Evolutionary conservation across 345 rosid genomes (phyloP).

Genomic region (Arabis hirsuta): DNA sequence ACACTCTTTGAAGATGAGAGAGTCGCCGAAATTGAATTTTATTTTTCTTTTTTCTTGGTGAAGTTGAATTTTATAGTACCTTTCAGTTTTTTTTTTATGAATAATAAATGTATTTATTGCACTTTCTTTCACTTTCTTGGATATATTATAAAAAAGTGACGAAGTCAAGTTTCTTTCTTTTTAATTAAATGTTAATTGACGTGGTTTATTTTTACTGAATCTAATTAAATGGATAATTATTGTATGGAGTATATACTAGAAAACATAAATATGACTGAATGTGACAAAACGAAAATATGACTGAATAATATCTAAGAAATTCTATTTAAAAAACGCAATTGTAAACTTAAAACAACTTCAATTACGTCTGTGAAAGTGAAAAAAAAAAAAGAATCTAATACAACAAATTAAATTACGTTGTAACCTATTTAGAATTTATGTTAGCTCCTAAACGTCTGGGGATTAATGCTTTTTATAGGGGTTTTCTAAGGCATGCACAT

Average conservation of each 20-base stretch:
- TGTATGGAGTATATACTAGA: no score
- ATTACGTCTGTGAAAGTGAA: no score
- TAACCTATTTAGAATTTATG: neutral
- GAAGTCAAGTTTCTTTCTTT: neutral
- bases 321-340: no score
- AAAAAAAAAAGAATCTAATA: neutral
- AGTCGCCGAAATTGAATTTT: constrained; percentile 35
- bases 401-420: neutral
- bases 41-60: neutral
- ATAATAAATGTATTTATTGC: neutral
- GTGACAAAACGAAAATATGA: no score
- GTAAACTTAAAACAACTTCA: no score
- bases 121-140: constrained; percentile 1
- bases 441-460: neutral
- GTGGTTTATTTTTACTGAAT: neutral
- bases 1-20: constrained; percentile 34
- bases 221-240: neutral
- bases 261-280: no score
- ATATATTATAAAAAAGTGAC: neutral
- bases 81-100: neutral
- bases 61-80: constrained; percentile 24
- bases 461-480: neutral
- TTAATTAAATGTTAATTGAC: neutral
- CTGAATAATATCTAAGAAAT: neutral
- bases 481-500: constrained; percentile 7